Evolutionary conservation across 495 filamentous ascomycete species (phyloP), one percentile per base, ranked within the genome.

Genomic region (Hyphodiscus hymeniophilus): DNA sequence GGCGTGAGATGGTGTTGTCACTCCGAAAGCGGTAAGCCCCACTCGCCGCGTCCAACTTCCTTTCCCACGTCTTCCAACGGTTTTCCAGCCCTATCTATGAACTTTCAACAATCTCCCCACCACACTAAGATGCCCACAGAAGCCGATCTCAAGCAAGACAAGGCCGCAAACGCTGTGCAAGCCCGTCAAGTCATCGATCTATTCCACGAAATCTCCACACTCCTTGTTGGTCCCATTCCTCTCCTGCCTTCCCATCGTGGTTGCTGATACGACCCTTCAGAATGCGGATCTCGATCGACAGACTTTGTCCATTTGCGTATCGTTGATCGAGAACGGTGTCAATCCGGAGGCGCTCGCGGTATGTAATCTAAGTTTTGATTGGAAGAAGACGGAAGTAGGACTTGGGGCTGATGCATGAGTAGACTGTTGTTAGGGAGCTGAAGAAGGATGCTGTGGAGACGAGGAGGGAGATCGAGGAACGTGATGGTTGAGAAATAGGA

Each of bases 101-200:
- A 30, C 32, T n/a, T 28, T 4, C 26, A 28, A 28, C n/a, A n/a
- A n/a, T n/a, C n/a, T n/a, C n/a, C n/a, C n/a, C n/a, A 28, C 5
- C 26, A 36, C 22, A 15, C 38, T 23, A 46, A 52, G 22, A 57
- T 54, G 51, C 51, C 55, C 17, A 34, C 52, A 42, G 51, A 54
- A 45, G 44, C 38, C 20, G 52, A 54, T 7, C 16, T 15, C 20
- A 47, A 43, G 21, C 54, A 49, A 42, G 47, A 51, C 17, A 58
- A 58, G 32, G 45, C 50, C 30, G 33, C 46, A 38, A 58, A 39
- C 22, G 51, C 48, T 8, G 56, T 48, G 17, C 56, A 59, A 43
- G 92, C 92, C n/a, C 82, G 89, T 21, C 89, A 97, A 65, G 87
- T 94, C 48, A 89, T 97, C 50, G 89, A 97, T 66, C 91, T 97